Evolutionary conservation across 257 asterid genomes (phyloP).

Genomic region (Solanum sitiens): DNA sequence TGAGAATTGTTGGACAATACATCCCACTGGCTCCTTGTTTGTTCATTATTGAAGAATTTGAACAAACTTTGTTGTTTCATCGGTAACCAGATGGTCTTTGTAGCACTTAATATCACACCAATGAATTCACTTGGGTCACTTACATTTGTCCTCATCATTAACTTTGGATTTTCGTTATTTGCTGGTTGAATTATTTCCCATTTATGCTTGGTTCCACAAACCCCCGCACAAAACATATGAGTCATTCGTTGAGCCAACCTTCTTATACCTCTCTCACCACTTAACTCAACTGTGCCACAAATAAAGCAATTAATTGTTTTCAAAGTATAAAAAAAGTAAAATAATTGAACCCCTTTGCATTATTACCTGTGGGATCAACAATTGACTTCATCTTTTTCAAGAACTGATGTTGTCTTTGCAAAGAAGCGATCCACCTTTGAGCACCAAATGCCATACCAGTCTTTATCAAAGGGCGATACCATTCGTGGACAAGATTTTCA

Average conservation of each 20-base stretch:
- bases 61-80: constrained; percentile 10
- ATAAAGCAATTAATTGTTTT: not conserved
- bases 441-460: constrained; percentile 73
- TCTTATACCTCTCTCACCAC: constrained; percentile 43
- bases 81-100: constrained; percentile 55
- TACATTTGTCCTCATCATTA: constrained; percentile 13
- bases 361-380: constrained; percentile 22
- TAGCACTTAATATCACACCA: constrained; percentile 64
- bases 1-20: constrained; percentile 39
- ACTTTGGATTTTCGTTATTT: not conserved
- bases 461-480: constrained; percentile 43
- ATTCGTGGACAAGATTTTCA: constrained; percentile 30
- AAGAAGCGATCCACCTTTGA: constrained; percentile 56
- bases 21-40: constrained; percentile 56
- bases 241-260: constrained; percentile 7
- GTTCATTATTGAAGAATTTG: constrained; percentile 28
- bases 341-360: constrained; percentile 24
- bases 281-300: constrained; percentile 35
- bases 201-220: not conserved
- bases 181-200: constrained; percentile 16
- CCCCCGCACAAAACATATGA: not conserved
- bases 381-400: constrained; percentile 28
- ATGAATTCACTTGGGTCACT: constrained; percentile 57
- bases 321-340: not conserved
- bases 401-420: constrained; percentile 53